Base-by-base conservation (phyloP, 1,284 basidiomycete genomes). In the Ustanciosporium gigantosporum region DNA sequence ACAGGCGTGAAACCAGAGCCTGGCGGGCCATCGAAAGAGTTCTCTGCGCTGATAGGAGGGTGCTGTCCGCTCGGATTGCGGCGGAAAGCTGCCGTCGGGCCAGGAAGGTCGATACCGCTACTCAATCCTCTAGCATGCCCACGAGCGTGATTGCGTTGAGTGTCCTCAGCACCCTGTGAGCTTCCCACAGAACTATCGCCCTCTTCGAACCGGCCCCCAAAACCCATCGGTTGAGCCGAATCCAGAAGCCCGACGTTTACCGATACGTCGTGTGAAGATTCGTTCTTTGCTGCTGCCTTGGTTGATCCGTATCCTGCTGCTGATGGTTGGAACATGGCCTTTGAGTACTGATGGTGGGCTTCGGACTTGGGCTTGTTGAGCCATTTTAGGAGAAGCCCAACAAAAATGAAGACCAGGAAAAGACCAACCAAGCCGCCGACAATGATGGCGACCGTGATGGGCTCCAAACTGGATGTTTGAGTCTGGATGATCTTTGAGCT, bases 281-380 rank as follows among this genome's bases (percentile, higher is more conserved):
- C 46, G 32, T 22, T 23, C 17, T 15, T 23, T 5, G 37, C 4
- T 16, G 37, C 25, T 7, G 37, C 37, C 11, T 20, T 22, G n/a
- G n/a, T n/a, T 4, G 57, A 46, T 4, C 55, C 60, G 25, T 67
- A 67, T 16, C 65, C 59, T 5, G 65, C 59, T 3, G 65, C 65
- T 2, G 65, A 67, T 14, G 65, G 65, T 41, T 67, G 59, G 24
- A 42, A 67, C 58, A 67, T 62, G 19, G 23, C 29, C 25, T 50
- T 55, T 3, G 47, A 17, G 22, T 6, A 15, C n/a, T 42, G 46
- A 3, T 41, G 44, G 3, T 47, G 50, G 9, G 25, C 32, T 22
- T 53, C 45, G 22, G 50, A 34, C 25, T 47, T 41, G 16, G 65
- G 65, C 9, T 45, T 39, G 27, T 67, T 67, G 25, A 42, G 49